Evolutionary conservation across 1,284 basidiomycete species (phyloP).

Genomic region (Baeospora myosura): DNA sequence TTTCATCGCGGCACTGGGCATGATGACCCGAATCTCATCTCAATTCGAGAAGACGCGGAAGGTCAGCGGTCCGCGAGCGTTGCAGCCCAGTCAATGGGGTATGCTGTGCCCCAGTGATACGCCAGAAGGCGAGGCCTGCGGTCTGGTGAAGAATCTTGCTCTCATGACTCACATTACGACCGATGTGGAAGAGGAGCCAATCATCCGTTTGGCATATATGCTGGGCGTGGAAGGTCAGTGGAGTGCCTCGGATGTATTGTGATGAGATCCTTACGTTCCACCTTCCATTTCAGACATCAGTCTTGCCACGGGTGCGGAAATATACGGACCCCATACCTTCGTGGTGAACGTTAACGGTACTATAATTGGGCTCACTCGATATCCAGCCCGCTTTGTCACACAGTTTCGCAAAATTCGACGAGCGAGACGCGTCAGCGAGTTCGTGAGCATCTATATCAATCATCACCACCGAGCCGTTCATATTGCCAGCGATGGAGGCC

Average conservation of each 20-base stretch:
- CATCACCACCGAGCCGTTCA: constrained; percentile 93
- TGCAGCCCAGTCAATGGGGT: constrained; percentile 99
- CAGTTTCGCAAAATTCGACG: constrained; percentile 91
- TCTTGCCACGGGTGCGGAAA: constrained; percentile 89
- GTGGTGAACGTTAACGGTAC: constrained; percentile 97
- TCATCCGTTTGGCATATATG: constrained; percentile 86
- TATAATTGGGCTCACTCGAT: constrained; percentile 88
- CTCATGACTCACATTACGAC: constrained; percentile 99
- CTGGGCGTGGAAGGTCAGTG: constrained; percentile 86
- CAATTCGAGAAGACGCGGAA: constrained; percentile 99
- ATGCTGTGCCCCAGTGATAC: constrained; percentile 98
- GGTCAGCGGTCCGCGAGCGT: constrained; percentile 93
- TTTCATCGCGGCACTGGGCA: constrained; percentile 96
- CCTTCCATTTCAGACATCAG: constrained; percentile 71
- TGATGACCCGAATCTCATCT: constrained; percentile 99
- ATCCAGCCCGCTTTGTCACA: constrained; percentile 80
- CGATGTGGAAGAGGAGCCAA: constrained; percentile 94
- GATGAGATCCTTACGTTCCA: not conserved
- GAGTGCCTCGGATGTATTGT: not conserved
- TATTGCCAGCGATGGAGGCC: constrained; percentile 95
- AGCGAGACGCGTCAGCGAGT: constrained; percentile 90
- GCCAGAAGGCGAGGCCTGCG: constrained; percentile 99
- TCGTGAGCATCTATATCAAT: constrained; percentile 96
- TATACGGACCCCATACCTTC: constrained; percentile 87
- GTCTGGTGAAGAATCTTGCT: constrained; percentile 96